phyloP scores from a whole-genome alignment of 2,329 filamentous ascomycete species.

The Penicillium brevicompactum region DNA sequence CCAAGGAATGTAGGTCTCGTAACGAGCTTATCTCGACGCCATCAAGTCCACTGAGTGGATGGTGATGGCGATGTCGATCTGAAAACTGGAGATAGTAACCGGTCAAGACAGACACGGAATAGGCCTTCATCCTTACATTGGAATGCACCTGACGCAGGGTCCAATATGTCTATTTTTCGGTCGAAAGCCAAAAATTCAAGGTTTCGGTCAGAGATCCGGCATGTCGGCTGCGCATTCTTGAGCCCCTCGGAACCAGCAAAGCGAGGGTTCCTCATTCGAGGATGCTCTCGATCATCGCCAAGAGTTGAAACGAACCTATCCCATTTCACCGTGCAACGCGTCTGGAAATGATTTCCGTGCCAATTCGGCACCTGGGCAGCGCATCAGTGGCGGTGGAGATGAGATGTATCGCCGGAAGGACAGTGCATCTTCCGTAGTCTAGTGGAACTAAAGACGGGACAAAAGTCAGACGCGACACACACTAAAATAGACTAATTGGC shows the following conservation, averaged over 20 bases:
- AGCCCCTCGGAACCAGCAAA: neutral
- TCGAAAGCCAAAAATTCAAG: neutral
- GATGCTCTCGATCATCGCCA: neutral
- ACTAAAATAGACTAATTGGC: neutral
- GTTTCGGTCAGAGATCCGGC: conserved; percentile 4
- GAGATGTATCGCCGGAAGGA: conserved; percentile 2
- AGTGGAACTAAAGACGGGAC: neutral
- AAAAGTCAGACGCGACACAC: neutral
- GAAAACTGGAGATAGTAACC: neutral
- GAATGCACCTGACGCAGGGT: conserved; percentile 8
- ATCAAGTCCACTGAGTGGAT: neutral
- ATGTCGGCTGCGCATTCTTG: neutral
- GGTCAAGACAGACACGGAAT: neutral
- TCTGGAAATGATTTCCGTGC: neutral
- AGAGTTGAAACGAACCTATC: neutral
- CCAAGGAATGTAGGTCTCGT: neutral
- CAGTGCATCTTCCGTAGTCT: neutral
- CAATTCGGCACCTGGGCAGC: neutral
- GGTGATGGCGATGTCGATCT: neutral
- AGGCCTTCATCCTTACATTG: neutral
- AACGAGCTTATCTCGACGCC: neutral
- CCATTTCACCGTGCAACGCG: neutral
- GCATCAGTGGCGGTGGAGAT: neutral
- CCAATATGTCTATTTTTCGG: neutral
- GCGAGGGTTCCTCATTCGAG: neutral